phyloP scores from a whole-genome alignment of 345 rosid genomes.

The Eucalyptus regnans region DNA sequence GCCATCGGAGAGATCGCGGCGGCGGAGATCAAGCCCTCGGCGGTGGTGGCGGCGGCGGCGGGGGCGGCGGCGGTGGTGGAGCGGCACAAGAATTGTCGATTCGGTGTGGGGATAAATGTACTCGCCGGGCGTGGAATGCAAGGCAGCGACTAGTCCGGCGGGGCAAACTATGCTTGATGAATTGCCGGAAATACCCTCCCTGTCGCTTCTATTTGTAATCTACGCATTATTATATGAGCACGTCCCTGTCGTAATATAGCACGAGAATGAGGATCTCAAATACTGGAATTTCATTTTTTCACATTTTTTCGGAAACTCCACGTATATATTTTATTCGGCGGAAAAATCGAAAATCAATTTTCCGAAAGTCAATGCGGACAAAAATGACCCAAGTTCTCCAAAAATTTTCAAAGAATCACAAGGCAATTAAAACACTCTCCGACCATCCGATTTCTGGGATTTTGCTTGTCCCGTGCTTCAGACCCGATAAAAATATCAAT shows the following conservation, averaged over 20 bases:
- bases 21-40: conserved; percentile 13
- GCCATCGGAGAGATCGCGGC: conserved; percentile 12
- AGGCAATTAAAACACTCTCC: neutral
- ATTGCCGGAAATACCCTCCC: neutral
- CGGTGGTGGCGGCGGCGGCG: neutral
- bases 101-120: neutral
- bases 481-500: neutral
- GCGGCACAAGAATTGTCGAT: neutral
- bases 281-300: neutral
- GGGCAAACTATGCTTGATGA: neutral
- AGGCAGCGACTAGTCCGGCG: neutral
- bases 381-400: neutral
- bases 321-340: neutral
- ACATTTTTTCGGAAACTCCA: neutral
- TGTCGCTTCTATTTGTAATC: neutral
- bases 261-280: neutral
- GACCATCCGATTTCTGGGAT: accelerated
- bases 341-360: neutral
- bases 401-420: neutral
- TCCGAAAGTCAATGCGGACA: neutral
- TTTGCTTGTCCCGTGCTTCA: neutral
- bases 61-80: neutral
- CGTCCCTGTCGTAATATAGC: neutral
- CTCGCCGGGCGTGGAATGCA: neutral
- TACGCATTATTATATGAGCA: neutral